phyloP scores from a whole-genome alignment of 495 filamentous ascomycete genomes.

The Podospora conica region DNA sequence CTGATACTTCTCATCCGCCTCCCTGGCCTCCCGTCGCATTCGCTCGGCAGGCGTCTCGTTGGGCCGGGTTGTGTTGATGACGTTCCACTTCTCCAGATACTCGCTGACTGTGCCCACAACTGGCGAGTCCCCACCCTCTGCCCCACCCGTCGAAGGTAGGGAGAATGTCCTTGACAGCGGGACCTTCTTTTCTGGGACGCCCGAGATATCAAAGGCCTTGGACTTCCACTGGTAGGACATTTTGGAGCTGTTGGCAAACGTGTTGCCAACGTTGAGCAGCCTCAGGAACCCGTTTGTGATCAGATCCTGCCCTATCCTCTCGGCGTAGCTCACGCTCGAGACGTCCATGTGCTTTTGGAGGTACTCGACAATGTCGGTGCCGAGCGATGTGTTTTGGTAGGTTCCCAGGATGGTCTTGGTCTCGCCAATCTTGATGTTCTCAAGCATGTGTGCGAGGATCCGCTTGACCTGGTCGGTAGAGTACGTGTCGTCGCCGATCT shows the following conservation, averaged over 20 bases:
- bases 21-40: constrained; percentile 79
- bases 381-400: constrained; percentile 85
- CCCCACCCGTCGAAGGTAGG: constrained; percentile 41
- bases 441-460: constrained; percentile 78
- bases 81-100: constrained; percentile 85
- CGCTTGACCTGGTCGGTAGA: constrained; percentile 81
- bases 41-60: constrained; percentile 87
- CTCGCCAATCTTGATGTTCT: constrained; percentile 79
- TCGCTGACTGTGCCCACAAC: constrained; percentile 73
- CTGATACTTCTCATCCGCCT: constrained; percentile 94
- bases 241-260: constrained; percentile 93
- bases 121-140: constrained; percentile 62
- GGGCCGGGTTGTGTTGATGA: constrained; percentile 72
- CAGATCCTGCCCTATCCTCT: constrained; percentile 90
- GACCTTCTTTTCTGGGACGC: constrained; percentile 81
- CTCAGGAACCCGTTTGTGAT: constrained; percentile 80
- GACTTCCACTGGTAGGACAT: constrained; percentile 97
- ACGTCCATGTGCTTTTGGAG: constrained; percentile 82
- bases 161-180: constrained; percentile 65
- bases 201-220: constrained; percentile 80
- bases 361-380: constrained; percentile 90
- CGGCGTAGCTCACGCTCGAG: constrained; percentile 77
- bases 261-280: constrained; percentile 86
- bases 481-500: constrained; percentile 85
- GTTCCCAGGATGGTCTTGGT: constrained; percentile 92